Conservation (phyloP, 83 land plant genomes). For the Diphasiastrum complanatum region DNA sequence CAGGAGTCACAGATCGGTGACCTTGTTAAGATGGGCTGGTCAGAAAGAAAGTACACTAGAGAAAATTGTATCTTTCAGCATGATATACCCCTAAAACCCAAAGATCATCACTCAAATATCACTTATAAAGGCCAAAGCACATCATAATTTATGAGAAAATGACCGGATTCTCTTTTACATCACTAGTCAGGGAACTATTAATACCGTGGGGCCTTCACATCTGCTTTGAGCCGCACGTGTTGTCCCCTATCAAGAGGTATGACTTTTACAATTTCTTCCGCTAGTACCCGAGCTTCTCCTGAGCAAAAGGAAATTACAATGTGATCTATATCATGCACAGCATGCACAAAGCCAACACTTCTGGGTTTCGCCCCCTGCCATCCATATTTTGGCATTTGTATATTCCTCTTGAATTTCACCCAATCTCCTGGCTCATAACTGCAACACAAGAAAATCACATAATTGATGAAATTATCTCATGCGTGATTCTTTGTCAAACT, state of each 20-base stretch:
- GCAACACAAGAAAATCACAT: not conserved
- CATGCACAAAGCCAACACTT: conserved; percentile 92
- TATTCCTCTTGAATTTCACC: conserved; percentile 74
- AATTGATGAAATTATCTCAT: too few species aligned
- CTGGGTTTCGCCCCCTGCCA: conserved; percentile 82
- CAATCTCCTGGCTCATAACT: conserved; percentile 85
- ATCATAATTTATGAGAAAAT: not conserved
- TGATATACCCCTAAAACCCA: too few species aligned
- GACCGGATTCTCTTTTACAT: not conserved
- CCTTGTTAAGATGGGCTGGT: too few species aligned
- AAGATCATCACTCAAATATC: too few species aligned
- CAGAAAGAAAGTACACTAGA: too few species aligned
- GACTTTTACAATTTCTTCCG: conserved; percentile 67
- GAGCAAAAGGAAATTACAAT: conserved; percentile 74
- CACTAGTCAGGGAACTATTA: too few species aligned
- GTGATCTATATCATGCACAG: conserved; percentile 46
- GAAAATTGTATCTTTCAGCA: too few species aligned
- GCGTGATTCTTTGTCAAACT: too few species aligned
- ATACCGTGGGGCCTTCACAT: conserved; percentile 84
- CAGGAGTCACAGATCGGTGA: too few species aligned
- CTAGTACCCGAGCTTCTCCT: conserved; percentile 64
- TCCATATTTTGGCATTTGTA: conserved; percentile 58
- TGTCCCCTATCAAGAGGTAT: conserved; percentile 88
- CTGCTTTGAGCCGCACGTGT: conserved; percentile 68
- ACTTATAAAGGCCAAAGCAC: too few species aligned